Evolutionary conservation across 768 basidiomycete genomes (phyloP).

Genomic region (Cyclocybe aegerita): DNA sequence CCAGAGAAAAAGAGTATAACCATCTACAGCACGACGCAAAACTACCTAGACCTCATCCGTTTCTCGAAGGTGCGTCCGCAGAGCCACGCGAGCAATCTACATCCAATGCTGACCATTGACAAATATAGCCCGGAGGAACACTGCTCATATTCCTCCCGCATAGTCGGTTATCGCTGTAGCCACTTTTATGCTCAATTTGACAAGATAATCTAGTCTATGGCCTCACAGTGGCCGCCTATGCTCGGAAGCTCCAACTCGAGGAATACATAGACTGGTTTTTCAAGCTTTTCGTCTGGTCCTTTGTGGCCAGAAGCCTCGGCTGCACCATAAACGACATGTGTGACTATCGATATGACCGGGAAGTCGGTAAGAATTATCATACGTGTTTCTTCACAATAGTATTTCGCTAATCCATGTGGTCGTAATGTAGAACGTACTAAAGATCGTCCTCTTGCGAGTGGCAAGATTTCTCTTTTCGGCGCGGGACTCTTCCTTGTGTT

Average conservation of each 20-base stretch:
- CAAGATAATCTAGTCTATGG: background rate
- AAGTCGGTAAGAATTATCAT: background rate
- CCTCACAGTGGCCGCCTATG: constrained; percentile 2
- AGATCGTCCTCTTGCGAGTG: constrained; percentile 1
- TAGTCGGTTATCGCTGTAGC: too few relatives aligned
- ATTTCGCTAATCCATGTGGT: background rate
- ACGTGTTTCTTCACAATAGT: too few relatives aligned
- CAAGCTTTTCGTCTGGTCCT: background rate
- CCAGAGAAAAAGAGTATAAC: too few relatives aligned
- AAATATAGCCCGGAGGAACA: too few relatives aligned
- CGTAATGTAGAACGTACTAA: background rate
- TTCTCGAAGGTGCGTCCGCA: background rate
- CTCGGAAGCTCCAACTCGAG: background rate
- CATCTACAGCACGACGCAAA: too few relatives aligned
- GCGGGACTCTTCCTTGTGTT: background rate
- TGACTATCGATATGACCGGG: background rate
- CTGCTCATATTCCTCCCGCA: too few relatives aligned
- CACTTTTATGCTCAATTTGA: too few relatives aligned
- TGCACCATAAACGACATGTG: constrained; percentile 4
- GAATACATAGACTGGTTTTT: background rate
- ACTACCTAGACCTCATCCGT: background rate
- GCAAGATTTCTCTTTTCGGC: background rate
- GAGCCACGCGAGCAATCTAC: too few relatives aligned
- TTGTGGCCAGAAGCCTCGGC: background rate
- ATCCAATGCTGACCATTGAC: too few relatives aligned